Evolutionary conservation across 768 basidiomycete species (phyloP).

Genomic region (Tylopilus rubrobrunneus): DNA sequence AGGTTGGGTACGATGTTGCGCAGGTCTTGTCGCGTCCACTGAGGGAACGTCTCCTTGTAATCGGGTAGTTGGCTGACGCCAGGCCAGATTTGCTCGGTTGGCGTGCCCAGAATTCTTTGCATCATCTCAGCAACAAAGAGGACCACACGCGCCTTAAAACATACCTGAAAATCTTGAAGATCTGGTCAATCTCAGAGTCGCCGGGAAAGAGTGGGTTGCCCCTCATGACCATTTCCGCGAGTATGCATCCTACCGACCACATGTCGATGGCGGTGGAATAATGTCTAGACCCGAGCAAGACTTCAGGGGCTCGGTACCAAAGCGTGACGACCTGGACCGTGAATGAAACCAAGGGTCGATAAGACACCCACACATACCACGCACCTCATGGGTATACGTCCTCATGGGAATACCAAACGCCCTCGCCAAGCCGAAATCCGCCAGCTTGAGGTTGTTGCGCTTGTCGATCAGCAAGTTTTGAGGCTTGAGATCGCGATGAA

Average conservation of each 20-base stretch:
- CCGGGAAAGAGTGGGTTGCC: conserved; percentile 93
- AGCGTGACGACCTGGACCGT: conserved; percentile 86
- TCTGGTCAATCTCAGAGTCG: conserved; percentile 99
- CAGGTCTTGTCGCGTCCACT: conserved; percentile 83
- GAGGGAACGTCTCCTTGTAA: conserved; percentile 95
- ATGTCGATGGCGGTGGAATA: conserved; percentile 98
- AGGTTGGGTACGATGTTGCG: conserved; percentile 60
- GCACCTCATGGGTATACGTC: conserved; percentile 98
- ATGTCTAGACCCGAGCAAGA: conserved; percentile 90
- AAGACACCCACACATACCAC: conserved; percentile 15
- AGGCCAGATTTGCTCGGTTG: conserved; percentile 88
- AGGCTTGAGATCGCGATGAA: conserved; percentile 96
- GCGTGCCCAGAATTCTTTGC: conserved; percentile 86
- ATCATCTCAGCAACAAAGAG: conserved; percentile 2
- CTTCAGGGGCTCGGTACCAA: conserved; percentile 99
- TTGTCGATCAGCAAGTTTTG: conserved; percentile 94
- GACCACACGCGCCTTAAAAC: neutral
- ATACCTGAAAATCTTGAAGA: conserved; percentile 98
- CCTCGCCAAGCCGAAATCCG: conserved; percentile 93
- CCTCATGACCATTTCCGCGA: conserved; percentile 97
- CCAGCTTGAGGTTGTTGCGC: conserved; percentile 87
- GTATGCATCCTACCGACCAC: conserved; percentile 99
- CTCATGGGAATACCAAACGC: conserved; percentile 98
- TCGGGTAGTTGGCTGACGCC: conserved; percentile 86
- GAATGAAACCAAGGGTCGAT: conserved; percentile 4